These are phyloP conservation scores for Boletus sp. DNA, from an alignment of 768 basidiomycete species.

Conservation along the genomic window DNA sequence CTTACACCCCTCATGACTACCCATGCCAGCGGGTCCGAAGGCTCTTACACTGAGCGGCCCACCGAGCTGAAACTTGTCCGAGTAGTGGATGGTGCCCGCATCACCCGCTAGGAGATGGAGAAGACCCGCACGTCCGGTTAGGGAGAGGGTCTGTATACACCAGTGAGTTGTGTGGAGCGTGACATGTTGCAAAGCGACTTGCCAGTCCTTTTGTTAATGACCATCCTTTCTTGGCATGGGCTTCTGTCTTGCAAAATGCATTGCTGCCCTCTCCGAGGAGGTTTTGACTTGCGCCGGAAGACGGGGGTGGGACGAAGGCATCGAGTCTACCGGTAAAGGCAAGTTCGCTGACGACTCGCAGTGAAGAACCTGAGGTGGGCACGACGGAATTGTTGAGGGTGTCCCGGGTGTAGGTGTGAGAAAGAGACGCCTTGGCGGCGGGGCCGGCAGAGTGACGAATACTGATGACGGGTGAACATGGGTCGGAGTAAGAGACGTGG, in stretches of 20 bases:
- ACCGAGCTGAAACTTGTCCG: constrained; percentile 90
- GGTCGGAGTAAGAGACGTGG: neutral
- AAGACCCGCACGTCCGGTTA: constrained; percentile 69
- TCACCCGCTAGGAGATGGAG: constrained; percentile 58
- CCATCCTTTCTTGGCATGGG: constrained; percentile 22
- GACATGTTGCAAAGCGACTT: constrained; percentile 2
- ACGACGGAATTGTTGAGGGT: constrained; percentile 26
- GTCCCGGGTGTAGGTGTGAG: constrained; percentile 73
- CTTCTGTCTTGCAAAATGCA: constrained; percentile 28
- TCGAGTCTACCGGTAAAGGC: constrained; percentile 21
- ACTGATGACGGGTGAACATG: constrained; percentile 37
- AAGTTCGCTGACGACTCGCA: constrained; percentile 23
- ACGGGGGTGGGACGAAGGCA: constrained; percentile 7
- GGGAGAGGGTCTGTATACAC: constrained; percentile 62
- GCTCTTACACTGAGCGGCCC: constrained; percentile 83
- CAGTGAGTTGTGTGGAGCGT: neutral
- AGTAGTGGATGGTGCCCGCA: constrained; percentile 46
- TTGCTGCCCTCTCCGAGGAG: constrained; percentile 22
- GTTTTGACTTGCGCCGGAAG: neutral
- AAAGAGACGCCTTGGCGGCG: constrained; percentile 77
- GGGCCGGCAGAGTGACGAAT: constrained; percentile 83
- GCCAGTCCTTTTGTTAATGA: constrained; percentile 19
- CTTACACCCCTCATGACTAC: constrained; percentile 71
- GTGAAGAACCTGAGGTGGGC: constrained; percentile 23
- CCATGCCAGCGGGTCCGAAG: constrained; percentile 74